Conservation (phyloP, 2,329 filamentous ascomycete species). For the Bipolaris bicolor region DNA sequence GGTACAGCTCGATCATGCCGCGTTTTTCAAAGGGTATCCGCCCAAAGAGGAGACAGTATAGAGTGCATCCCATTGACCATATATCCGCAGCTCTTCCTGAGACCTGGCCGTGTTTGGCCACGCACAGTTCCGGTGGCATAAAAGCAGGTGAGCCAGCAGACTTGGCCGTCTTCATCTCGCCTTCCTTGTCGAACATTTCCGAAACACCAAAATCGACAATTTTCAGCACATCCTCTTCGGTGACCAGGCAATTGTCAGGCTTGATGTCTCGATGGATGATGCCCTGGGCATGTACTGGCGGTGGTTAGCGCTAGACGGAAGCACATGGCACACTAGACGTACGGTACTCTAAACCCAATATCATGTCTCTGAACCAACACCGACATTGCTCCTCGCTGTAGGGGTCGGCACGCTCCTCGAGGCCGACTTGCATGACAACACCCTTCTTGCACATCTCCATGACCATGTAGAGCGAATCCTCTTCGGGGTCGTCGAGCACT, state of each 20-base stretch:
- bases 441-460: conserved; percentile 99
- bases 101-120: conserved; percentile 82
- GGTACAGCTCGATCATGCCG: conserved; percentile 84
- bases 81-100: conserved; percentile 91
- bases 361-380: conserved; percentile 92
- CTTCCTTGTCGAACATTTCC: conserved; percentile 93
- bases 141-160: conserved; percentile 95
- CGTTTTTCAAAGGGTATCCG: conserved; percentile 82
- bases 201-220: conserved; percentile 99
- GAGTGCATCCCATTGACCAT: conserved; percentile 96
- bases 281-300: conserved; percentile 84
- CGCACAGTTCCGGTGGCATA: conserved; percentile 89
- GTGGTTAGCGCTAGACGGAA: conserved; percentile 22
- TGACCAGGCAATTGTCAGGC: conserved; percentile 92
- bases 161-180: conserved; percentile 88
- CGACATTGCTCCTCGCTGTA: conserved; percentile 84
- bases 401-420: conserved; percentile 81
- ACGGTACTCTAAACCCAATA: conserved; percentile 93
- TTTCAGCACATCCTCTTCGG: conserved; percentile 90
- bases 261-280: conserved; percentile 98
- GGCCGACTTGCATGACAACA: conserved; percentile 91
- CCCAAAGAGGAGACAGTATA: conserved; percentile 92
- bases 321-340: conserved; percentile 46
- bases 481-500: conserved; percentile 91
- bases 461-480: conserved; percentile 98